phyloP scores from a whole-genome alignment of 345 rosid genomes.

The Kernera saxatilis region DNA sequence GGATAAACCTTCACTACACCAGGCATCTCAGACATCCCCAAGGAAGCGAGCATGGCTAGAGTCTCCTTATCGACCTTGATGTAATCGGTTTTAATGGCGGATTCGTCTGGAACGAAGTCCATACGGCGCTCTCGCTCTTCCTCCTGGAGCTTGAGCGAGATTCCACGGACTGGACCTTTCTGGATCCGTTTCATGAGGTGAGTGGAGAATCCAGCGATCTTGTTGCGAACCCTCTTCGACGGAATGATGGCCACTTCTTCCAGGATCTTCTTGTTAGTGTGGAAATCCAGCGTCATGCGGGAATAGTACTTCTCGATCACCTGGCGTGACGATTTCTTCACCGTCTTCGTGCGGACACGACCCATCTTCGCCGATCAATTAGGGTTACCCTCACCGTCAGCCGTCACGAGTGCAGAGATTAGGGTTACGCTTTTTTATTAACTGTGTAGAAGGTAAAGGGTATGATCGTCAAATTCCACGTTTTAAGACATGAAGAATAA shows the following conservation, averaged over 20 bases:
- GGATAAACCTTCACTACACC: not conserved
- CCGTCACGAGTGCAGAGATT: no score
- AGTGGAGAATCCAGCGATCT: not conserved
- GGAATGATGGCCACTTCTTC: not conserved
- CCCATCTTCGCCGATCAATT: not conserved
- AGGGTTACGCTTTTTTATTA: no score
- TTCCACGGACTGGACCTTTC: not conserved
- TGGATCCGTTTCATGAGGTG: not conserved
- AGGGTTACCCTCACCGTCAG: no score
- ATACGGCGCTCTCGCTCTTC: not conserved
- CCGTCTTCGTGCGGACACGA: not conserved
- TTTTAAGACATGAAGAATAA: no score
- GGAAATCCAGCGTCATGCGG: not conserved
- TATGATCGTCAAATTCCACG: not conserved
- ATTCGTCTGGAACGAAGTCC: not conserved
- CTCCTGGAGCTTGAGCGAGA: not conserved
- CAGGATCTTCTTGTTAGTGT: not conserved
- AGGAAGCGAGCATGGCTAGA: not conserved
- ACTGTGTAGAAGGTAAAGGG: not conserved
- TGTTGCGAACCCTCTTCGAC: not conserved
- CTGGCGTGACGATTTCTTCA: not conserved
- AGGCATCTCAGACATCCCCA: not conserved
- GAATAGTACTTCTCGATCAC: not conserved
- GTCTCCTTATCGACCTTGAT: not conserved
- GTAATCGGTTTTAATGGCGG: not conserved